phyloP scores from a whole-genome alignment of 2,329 filamentous ascomycete species.

The Sporothrix brasiliensis region DNA sequence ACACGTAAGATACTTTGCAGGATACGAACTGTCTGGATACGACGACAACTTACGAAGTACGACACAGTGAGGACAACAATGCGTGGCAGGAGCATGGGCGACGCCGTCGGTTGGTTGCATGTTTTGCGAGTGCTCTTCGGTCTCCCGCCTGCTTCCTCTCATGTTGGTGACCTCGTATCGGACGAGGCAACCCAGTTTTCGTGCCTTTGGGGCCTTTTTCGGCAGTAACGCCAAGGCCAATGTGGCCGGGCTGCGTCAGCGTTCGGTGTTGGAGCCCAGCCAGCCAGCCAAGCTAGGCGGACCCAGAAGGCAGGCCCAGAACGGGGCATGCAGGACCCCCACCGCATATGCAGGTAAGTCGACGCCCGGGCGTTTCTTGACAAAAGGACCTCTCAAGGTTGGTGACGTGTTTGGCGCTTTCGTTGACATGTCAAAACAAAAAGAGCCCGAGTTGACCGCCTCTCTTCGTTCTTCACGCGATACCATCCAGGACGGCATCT shows the following conservation, averaged over 20 bases:
- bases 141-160: not conserved
- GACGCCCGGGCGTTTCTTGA: not conserved
- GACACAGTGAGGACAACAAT: not conserved
- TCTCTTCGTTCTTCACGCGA: not conserved
- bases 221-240: not conserved
- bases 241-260: constrained; percentile 23
- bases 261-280: constrained; percentile 1
- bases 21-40: not conserved
- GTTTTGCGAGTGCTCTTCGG: not conserved
- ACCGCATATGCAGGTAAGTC: not conserved
- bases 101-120: too few relatives aligned
- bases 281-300: not conserved
- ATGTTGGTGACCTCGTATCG: constrained; percentile 16
- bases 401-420: not conserved
- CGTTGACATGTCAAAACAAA: not conserved
- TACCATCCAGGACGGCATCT: not conserved
- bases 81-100: not conserved
- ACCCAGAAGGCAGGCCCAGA: not conserved
- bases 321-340: constrained; percentile 14
- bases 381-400: constrained; percentile 2
- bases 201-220: not conserved
- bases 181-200: constrained; percentile 5
- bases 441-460: not conserved
- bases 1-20: not conserved
- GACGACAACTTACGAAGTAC: not conserved